phyloP scores from a whole-genome alignment of 2,329 filamentous ascomycete genomes.

The Penicillium sp. region DNA sequence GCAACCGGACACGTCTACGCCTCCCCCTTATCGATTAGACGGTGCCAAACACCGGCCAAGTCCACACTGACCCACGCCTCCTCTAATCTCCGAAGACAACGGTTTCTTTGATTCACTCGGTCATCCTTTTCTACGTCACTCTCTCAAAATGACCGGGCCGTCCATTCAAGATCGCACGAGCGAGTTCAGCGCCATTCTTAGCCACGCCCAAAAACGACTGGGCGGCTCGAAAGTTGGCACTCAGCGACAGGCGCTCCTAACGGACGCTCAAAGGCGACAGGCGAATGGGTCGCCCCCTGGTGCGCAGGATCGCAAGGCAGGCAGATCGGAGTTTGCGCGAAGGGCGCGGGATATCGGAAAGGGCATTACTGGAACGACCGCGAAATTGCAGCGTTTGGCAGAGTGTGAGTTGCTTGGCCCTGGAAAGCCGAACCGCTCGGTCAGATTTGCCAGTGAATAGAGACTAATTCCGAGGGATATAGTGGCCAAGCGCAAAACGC shows the following conservation, averaged over 20 bases:
- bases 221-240: conserved; percentile 76
- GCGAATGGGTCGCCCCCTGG: conserved; percentile 66
- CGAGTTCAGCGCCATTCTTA: conserved; percentile 92
- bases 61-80: conserved; percentile 12
- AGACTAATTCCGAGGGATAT: conserved; percentile 14
- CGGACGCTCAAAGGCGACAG: conserved; percentile 66
- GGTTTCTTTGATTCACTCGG: not conserved
- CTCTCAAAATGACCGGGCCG: conserved; percentile 57
- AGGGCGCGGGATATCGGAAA: conserved; percentile 90
- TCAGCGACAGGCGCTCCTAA: conserved; percentile 80
- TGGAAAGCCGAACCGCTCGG: not conserved
- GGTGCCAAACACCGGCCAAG: conserved; percentile 22
- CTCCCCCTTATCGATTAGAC: conserved; percentile 44
- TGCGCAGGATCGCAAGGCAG: conserved; percentile 51
- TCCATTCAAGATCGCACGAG: conserved; percentile 96
- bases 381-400: conserved; percentile 90
- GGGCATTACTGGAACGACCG: conserved; percentile 90
- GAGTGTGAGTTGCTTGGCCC: conserved; percentile 63
- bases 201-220: conserved; percentile 81
- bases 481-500: conserved; percentile 94
- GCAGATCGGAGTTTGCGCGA: conserved; percentile 88
- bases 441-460: not conserved
- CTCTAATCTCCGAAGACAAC: conserved; percentile 9
- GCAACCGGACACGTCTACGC: conserved; percentile 34
- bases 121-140: not conserved